Conservation (phyloP, 1,284 basidiomycete genomes). For the Puccinia coronata region DNA sequence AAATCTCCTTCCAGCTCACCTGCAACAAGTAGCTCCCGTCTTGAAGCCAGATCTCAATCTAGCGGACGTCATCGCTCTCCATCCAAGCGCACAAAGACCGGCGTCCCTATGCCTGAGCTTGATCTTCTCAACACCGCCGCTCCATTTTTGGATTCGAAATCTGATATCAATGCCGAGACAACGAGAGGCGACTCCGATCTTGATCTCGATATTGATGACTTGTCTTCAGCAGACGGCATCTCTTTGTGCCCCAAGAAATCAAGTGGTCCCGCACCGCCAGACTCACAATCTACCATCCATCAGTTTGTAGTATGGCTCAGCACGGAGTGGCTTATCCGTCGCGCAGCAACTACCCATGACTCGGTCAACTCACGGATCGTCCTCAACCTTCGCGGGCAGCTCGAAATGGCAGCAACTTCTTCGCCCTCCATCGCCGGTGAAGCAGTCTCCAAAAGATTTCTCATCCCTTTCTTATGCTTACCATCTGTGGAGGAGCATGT, state of each 20-base stretch:
- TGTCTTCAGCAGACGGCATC: not conserved
- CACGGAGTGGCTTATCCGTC: constrained; percentile 23
- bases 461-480: constrained; percentile 29
- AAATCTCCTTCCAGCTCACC: constrained; percentile 2
- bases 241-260: not conserved
- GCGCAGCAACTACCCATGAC: not conserved
- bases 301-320: constrained; percentile 33
- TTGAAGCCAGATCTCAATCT: not conserved
- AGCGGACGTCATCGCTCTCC: not conserved
- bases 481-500: constrained; percentile 38
- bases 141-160: constrained; percentile 25
- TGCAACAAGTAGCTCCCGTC: not conserved
- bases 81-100: not conserved
- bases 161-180: not conserved
- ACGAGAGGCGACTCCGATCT: constrained; percentile 12
- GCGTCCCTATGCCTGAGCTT: not conserved
- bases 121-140: constrained; percentile 40
- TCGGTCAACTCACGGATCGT: not conserved
- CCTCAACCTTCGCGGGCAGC: constrained; percentile 34
- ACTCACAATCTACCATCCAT: constrained; percentile 12
- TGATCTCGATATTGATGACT: constrained; percentile 16
- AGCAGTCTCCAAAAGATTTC: not conserved
- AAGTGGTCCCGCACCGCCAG: not conserved
- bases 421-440: not conserved
- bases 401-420: constrained; percentile 9